phyloP scores from a whole-genome alignment of 148 eudicot genomes.

The Fagopyrum tataricum region DNA sequence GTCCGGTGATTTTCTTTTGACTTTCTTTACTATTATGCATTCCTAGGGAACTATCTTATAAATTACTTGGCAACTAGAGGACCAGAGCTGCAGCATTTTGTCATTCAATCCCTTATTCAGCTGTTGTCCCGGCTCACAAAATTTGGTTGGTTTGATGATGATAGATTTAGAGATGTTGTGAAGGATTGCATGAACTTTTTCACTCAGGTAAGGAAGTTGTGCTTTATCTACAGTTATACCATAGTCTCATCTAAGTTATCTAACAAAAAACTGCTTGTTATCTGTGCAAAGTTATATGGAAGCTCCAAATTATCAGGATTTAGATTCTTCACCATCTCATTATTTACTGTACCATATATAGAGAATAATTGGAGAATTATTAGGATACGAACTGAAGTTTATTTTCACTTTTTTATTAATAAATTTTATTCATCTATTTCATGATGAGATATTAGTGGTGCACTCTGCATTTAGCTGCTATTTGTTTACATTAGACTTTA shows the following conservation, averaged over 20 bases:
- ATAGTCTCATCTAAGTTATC: background rate
- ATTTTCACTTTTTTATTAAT: background rate
- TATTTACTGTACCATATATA: background rate
- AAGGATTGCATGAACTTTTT: conserved; percentile 66
- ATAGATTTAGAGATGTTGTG: conserved; percentile 65
- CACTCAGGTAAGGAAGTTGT: conserved; percentile 47
- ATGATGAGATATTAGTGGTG: background rate
- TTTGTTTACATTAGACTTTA: background rate
- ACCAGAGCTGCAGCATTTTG: conserved; percentile 71
- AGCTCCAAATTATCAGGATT: background rate
- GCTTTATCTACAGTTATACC: background rate
- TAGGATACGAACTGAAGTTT: background rate
- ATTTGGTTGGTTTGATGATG: conserved; percentile 88
- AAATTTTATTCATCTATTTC: background rate
- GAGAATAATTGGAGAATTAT: background rate
- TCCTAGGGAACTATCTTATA: conserved; percentile 71
- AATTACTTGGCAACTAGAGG: conserved; percentile 88
- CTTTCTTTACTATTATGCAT: conserved; percentile 17
- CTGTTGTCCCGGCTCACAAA: conserved; percentile 79
- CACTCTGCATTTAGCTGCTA: background rate
- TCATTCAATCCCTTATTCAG: conserved; percentile 69
- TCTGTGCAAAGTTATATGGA: background rate
- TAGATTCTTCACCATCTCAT: background rate
- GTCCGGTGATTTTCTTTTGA: conserved; percentile 6
- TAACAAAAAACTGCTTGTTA: background rate